phyloP scores from a whole-genome alignment of 2,329 filamentous ascomycete genomes.

The Sporothrix sp. region DNA sequence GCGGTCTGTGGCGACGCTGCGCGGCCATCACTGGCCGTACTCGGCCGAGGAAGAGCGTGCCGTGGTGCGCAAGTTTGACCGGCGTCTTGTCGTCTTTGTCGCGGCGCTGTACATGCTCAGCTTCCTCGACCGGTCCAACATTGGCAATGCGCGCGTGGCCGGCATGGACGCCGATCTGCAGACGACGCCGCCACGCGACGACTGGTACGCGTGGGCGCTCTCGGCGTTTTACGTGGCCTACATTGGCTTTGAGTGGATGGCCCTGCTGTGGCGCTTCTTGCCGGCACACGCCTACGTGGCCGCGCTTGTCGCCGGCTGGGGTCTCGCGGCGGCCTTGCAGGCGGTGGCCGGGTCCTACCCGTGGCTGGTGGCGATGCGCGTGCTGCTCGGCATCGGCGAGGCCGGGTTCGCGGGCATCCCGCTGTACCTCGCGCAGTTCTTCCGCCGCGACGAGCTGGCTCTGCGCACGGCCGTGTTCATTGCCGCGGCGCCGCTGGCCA shows the following conservation, averaged over 20 bases:
- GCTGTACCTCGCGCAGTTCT: slow-evolving; percentile 57
- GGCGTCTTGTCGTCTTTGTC: slow-evolving; percentile 68
- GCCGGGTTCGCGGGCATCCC: slow-evolving; percentile 56
- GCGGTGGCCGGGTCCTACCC: slow-evolving; percentile 54
- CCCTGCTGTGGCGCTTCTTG: slow-evolving; percentile 49
- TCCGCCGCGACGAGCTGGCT: slow-evolving; percentile 61
- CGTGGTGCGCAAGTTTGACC: slow-evolving; percentile 67
- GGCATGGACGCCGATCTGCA: slow-evolving; percentile 54
- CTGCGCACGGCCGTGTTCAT: slow-evolving; percentile 81
- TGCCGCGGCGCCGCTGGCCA: slow-evolving; percentile 72
- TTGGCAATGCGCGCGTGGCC: slow-evolving; percentile 53
- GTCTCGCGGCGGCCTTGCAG: slow-evolving; percentile 67
- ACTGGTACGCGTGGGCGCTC: slow-evolving; percentile 52
- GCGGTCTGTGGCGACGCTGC: not conserved
- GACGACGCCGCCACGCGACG: slow-evolving; percentile 32
- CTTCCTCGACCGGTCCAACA: slow-evolving; percentile 76
- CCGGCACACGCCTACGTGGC: slow-evolving; percentile 52
- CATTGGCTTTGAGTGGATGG: slow-evolving; percentile 56
- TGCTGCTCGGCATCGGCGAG: slow-evolving; percentile 52
- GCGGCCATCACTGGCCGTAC: slow-evolving; percentile 29
- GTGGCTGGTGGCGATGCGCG: slow-evolving; percentile 44
- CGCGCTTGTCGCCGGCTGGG: slow-evolving; percentile 66
- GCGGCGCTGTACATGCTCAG: slow-evolving; percentile 74
- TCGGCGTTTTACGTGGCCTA: slow-evolving; percentile 54
- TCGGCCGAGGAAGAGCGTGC: slow-evolving; percentile 59